Evolutionary conservation across 495 filamentous ascomycete genomes (phyloP).

Genomic region (Daldinia childiae): DNA sequence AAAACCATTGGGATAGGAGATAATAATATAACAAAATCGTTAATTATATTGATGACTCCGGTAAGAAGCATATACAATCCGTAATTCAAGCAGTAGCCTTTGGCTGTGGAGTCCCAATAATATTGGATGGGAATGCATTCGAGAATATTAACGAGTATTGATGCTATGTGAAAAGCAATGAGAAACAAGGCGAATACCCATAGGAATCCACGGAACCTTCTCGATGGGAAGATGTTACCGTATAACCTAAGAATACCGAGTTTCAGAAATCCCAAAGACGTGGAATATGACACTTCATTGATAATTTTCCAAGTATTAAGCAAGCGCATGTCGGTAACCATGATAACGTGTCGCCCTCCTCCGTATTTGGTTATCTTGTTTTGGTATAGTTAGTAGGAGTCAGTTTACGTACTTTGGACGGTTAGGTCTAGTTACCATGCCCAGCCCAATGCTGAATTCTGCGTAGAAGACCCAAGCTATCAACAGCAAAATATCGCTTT

Average conservation of each 20-base stretch:
- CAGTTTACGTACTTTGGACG: neutral
- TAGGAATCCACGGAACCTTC: slow-evolving; percentile 5
- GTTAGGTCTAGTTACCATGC: neutral
- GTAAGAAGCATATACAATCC: slow-evolving; percentile 17
- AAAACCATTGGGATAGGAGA: slow-evolving; percentile 20
- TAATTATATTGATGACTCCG: slow-evolving; percentile 29
- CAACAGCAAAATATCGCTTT: slow-evolving; percentile 29
- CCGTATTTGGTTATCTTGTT: slow-evolving; percentile 16
- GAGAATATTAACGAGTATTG: slow-evolving; percentile 10
- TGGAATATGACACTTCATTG: slow-evolving; percentile 13
- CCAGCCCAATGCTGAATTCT: neutral
- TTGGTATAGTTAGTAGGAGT: neutral
- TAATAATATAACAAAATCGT: slow-evolving; percentile 17
- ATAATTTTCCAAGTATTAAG: slow-evolving; percentile 23
- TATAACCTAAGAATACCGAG: slow-evolving; percentile 29
- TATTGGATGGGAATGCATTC: slow-evolving; percentile 25
- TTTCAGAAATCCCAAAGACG: slow-evolving; percentile 23
- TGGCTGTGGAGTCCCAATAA: slow-evolving; percentile 6
- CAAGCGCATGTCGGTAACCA: slow-evolving; percentile 11
- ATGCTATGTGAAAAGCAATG: slow-evolving; percentile 13
- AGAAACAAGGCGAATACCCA: slow-evolving; percentile 19
- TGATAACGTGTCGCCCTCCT: slow-evolving; percentile 19
- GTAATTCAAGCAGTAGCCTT: slow-evolving; percentile 18
- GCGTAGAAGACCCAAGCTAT: slow-evolving; percentile 16
- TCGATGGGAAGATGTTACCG: slow-evolving; percentile 3